Base-by-base conservation (phyloP, 2,329 filamentous ascomycete species). In the Clonostachys byssicola region DNA sequence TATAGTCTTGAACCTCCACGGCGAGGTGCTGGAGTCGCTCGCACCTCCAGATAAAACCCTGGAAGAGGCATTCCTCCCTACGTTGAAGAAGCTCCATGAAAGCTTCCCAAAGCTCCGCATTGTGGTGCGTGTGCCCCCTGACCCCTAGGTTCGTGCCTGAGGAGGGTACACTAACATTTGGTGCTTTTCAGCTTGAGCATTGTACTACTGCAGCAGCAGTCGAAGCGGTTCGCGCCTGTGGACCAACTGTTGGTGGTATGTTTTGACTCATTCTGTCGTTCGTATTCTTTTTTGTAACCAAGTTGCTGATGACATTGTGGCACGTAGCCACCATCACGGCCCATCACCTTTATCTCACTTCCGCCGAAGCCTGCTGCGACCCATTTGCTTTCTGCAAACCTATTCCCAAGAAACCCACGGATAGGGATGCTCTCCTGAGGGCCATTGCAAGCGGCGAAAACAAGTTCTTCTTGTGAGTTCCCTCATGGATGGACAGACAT, bases 1-100 rank as follows among this genome's bases (percentile, higher is more conserved):
- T 54, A 74, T 96, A 62, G 79, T 95, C n/a, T 77, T 95, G 40
- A 96, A 96, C 69, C 74, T 97, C n/a, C 92, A 97, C 64, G 92
- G 92, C 54, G 92, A 96, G 68, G 81, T 86, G n/a, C 85, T 67
- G 4, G 66, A 66, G 48, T 30, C 23, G 23, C 61, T 67, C 42
- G 64, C 83, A 1, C 75, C 76, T 2, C 73, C 73, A n/a, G 65
- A 61, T 20, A 53, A 64, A 34, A 72, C 73, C 2, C 59, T 73
- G 5, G 72, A 75, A 54, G 70, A 73, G 52, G 68, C 69, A 9
- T 97, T 97, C 70, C 74, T 97, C 9, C 92, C 92, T 0, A 92
- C 86, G 0, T 74, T 96, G 34, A 73, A 80, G 52, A 77, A 79
- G 16, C 78, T 97, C 3, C 89, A 95, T 59, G 67, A 77, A 18